Percentiles rank a stretch among this genome's conserved stretches.
Conservation (phyloP, 2,329 filamentous ascomycete genomes). For the Parascedosporium putredinis region DNA sequence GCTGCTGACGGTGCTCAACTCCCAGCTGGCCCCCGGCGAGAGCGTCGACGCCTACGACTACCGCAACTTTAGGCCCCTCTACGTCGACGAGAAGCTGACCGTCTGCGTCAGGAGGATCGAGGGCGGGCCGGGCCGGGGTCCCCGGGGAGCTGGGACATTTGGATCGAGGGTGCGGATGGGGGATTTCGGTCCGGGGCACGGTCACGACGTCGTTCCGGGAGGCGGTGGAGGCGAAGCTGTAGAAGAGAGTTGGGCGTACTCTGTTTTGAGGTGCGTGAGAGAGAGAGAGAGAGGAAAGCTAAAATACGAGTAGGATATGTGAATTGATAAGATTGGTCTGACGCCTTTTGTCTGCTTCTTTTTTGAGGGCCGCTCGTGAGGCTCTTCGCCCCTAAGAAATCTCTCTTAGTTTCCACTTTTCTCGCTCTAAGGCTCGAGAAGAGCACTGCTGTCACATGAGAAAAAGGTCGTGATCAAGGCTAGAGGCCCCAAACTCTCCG, state of each 20-base stretch:
- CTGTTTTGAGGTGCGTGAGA: no score
- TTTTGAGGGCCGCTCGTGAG: no score
- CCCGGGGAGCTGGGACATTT: constrained; percentile 45
- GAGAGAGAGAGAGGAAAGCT: background rate
- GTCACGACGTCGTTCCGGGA: constrained; percentile 13
- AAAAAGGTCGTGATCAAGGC: no score
- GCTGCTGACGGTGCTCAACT: constrained; percentile 55
- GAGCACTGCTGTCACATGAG: no score
- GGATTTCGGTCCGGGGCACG: constrained; percentile 52
- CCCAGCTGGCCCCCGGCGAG: constrained; percentile 14
- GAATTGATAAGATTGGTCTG: no score
- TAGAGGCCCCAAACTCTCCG: no score
- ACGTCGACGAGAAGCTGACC: constrained; percentile 58
- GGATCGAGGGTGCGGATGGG: constrained; percentile 52
- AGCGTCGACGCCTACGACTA: constrained; percentile 57
- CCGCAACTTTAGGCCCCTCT: constrained; percentile 71
- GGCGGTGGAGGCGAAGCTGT: no score
- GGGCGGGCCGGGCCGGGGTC: constrained; percentile 29
- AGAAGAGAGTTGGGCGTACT: no score
- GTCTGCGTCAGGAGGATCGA: constrained; percentile 51
- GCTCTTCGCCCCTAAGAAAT: no score
- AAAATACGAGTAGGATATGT: constrained; percentile 30
- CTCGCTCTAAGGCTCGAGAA: no score
- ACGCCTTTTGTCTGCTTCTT: no score
- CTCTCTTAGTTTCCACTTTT: no score